Percentiles rank a stretch among this genome's conserved stretches.
phyloP scores from a whole-genome alignment of 2,329 filamentous ascomycete genomes.

The Colletotrichum chlorophyti region DNA sequence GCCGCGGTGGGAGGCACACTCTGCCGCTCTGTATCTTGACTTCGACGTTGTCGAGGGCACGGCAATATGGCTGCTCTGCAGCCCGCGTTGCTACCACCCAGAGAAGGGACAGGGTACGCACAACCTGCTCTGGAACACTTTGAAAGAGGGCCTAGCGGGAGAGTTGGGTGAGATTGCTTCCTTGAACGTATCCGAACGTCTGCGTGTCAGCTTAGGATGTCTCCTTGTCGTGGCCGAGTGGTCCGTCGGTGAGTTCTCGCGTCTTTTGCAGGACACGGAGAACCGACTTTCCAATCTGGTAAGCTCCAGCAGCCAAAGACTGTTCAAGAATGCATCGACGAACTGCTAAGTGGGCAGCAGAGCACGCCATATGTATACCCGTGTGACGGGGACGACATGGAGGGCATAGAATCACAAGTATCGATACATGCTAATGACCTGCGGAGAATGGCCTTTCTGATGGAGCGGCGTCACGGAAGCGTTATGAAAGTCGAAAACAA shows the following conservation, averaged over 20 bases:
- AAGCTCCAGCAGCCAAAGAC: not conserved
- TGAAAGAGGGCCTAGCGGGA: not conserved
- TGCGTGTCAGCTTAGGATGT: constrained; percentile 1
- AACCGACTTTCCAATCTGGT: constrained; percentile 15
- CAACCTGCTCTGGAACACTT: constrained; percentile 8
- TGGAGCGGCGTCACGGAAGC: constrained; percentile 7
- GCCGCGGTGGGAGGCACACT: constrained; percentile 18
- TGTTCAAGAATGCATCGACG: not conserved
- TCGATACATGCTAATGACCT: constrained; percentile 13
- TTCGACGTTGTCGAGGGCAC: constrained; percentile 16
- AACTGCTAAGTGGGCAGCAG: not conserved
- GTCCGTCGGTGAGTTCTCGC: constrained; percentile 7
- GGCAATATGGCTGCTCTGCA: constrained; percentile 11
- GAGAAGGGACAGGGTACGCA: constrained; percentile 8
- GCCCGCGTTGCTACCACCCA: constrained; percentile 4
- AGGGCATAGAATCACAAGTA: not conserved
- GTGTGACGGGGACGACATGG: not conserved
- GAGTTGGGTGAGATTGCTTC: not conserved
- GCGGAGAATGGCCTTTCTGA: constrained; percentile 16
- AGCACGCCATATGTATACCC: constrained; percentile 13
- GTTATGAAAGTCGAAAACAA: constrained; percentile 11
- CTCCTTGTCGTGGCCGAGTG: constrained; percentile 8
- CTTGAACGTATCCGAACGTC: not conserved
- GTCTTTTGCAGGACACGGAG: constrained; percentile 11
- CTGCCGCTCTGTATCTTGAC: constrained; percentile 5